A percentile compares a stretch with the other conserved stretches of the same genome.
These are phyloP conservation scores for Cytospora schulzeri DNA, from an alignment of 2,329 filamentous ascomycete genomes.

Conservation along the genomic window DNA sequence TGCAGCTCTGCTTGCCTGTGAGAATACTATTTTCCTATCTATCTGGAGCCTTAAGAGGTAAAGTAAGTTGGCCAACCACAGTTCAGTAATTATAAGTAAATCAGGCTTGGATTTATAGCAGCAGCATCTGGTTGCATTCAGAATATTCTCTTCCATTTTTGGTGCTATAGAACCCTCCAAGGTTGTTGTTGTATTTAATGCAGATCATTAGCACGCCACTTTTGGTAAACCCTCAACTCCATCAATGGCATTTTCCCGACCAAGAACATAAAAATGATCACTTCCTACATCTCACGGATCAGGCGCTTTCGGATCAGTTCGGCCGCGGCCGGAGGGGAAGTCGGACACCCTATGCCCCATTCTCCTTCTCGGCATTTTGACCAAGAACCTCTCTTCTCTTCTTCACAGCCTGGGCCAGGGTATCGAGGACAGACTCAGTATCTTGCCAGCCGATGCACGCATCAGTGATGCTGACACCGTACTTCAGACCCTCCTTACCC, in stretches of 20 bases:
- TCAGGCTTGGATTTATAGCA: not conserved
- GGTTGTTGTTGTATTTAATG: not conserved
- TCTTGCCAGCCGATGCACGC: conserved; percentile 96
- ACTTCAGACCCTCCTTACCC: conserved; percentile 81
- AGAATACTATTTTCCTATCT: not conserved
- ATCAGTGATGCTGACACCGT: conserved; percentile 96
- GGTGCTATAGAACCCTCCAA: not conserved
- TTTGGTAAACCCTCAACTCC: conserved; percentile 12
- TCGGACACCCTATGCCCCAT: conserved; percentile 19
- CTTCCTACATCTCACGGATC: not conserved
- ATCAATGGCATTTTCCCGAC: conserved; percentile 1
- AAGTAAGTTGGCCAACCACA: not conserved
- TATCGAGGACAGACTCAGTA: conserved; percentile 76
- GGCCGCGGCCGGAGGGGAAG: conserved; percentile 23
- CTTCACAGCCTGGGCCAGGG: conserved; percentile 78
- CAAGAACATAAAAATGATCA: no score
- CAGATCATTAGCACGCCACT: not conserved
- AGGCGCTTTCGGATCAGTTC: not conserved
- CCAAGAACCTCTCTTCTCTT: conserved; percentile 60
- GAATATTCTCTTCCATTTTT: not conserved
- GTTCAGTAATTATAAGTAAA: not conserved
- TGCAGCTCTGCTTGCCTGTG: not conserved
- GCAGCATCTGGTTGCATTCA: not conserved
- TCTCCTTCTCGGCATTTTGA: conserved; percentile 33
- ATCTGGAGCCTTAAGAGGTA: not conserved